Evolutionary conservation across 1,284 basidiomycete species (phyloP).

Genomic region (Ceratobasidium sp.): DNA sequence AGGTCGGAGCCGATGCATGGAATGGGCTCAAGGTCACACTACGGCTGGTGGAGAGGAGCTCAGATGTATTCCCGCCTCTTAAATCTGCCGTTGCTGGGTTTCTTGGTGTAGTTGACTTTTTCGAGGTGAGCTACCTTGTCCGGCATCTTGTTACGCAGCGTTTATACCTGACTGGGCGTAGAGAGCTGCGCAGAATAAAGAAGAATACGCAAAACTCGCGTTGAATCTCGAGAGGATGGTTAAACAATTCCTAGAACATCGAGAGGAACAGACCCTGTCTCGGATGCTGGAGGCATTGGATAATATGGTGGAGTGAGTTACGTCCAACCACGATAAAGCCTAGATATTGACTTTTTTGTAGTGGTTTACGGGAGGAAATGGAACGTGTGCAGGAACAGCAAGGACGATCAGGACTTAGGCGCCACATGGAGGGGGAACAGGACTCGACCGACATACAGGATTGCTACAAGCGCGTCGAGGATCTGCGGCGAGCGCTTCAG

Average conservation of each 20-base stretch:
- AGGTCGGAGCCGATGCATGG: not conserved
- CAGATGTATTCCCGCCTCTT: constrained; percentile 4
- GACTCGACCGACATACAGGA: no score
- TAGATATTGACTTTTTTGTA: no score
- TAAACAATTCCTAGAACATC: not conserved
- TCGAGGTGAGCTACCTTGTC: not conserved
- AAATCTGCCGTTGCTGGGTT: not conserved
- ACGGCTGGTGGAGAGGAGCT: not conserved
- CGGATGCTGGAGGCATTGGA: not conserved
- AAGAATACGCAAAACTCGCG: not conserved
- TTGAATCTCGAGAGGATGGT: not conserved
- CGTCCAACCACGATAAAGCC: no score
- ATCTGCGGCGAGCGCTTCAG: not conserved
- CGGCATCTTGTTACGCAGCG: not conserved
- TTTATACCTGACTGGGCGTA: not conserved
- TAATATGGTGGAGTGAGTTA: not conserved
- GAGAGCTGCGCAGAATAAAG: not conserved
- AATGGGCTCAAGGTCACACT: not conserved
- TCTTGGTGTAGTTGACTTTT: not conserved
- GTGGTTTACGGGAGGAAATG: no score
- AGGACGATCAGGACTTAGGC: no score
- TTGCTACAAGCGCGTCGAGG: no score
- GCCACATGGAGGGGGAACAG: no score
- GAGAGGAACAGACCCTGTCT: not conserved
- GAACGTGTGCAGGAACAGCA: no score